phyloP scores from a whole-genome alignment of 1,284 basidiomycete species.

The Mixia osmundae region DNA sequence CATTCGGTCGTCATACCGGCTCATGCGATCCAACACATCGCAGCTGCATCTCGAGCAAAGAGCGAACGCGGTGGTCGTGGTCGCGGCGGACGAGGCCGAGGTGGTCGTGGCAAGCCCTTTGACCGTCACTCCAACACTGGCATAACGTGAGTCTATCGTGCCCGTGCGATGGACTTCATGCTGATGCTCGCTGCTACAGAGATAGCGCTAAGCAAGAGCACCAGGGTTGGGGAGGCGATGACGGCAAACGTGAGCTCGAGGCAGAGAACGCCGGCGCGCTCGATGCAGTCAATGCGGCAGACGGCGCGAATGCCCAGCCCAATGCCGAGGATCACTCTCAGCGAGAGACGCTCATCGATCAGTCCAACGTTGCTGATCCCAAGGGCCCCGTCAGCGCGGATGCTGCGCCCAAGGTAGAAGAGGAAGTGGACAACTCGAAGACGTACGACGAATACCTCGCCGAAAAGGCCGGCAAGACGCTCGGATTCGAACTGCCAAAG shows the following conservation, averaged over 20 bases:
- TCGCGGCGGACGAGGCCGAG: not conserved
- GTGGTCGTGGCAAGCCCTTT: not conserved
- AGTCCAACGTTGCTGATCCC: conserved; percentile 11
- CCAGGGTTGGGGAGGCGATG: conserved; percentile 11
- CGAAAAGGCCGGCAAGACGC: conserved; percentile 10
- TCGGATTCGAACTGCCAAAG: conserved; percentile 9
- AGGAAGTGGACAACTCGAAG: conserved; percentile 18
- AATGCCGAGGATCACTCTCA: conserved; percentile 8
- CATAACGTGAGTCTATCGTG: not conserved
- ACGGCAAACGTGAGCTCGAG: conserved; percentile 11
- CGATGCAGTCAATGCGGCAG: conserved; percentile 8
- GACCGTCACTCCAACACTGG: conserved; percentile 1
- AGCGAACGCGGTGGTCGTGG: not conserved
- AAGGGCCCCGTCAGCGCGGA: conserved; percentile 7
- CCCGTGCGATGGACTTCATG: not conserved
- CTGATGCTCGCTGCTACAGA: conserved; percentile 1
- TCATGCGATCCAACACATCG: no score
- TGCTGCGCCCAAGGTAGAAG: conserved; percentile 5
- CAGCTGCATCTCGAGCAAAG: no score
- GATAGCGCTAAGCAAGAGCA: conserved; percentile 10
- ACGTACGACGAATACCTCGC: conserved; percentile 20
- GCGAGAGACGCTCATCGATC: conserved; percentile 2
- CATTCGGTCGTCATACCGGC: no score
- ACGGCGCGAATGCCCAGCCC: conserved; percentile 1
- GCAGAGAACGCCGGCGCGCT: conserved; percentile 5